Evolutionary conservation across 2,329 filamentous ascomycete species (phyloP), one percentile per base, ranked within the genome.

Genomic region (Cladophialophora yegresii): DNA sequence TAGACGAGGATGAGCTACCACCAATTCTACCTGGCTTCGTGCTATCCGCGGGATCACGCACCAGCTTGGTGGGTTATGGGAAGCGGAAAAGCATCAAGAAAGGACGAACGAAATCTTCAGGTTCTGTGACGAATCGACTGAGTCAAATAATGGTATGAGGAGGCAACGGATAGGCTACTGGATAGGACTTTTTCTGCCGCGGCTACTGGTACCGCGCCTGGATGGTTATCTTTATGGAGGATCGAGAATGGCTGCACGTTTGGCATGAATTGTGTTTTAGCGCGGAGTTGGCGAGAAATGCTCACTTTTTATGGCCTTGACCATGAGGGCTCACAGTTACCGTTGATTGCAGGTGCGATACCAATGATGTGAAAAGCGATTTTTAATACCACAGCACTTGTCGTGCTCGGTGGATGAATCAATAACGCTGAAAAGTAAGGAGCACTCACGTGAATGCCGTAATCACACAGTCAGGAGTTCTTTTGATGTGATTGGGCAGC

Each of bases 21-120:
- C 67, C 68, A 8, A 71, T 71, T 16, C 59, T 81, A 23, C 79
- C 79, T 0, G 77, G 78, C 33, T 80, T 79, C 65, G 74, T 81
- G 9, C 72, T 80, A 28, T 75, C 75, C 51, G 74, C 76, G 9
- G 77, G 77, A 4, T 73, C 75, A 20, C 71, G 77, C 45, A 77
- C 73, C 65, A 79, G 77, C 65, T 66, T 75, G 22, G 68, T 73
- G 30, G 68, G 62, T 2, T 73, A 72, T 33, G 70, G 69, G 7
- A 72, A 68, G 63, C 61, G 72, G 33, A 73, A 72, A 55, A 67
- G 64, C 32, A 20, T 69, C 43, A 69, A 67, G 49, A 67, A 65
- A 55, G 62, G 66, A 22, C 22, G 58, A 26, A 53, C 33, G 16
- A 58, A 54, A 30, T 63, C 64, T 20, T 47, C 64, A 12, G 33